Conservation (phyloP, 2,329 filamentous ascomycete species). For the Aspergillus pseudoglaucus region DNA sequence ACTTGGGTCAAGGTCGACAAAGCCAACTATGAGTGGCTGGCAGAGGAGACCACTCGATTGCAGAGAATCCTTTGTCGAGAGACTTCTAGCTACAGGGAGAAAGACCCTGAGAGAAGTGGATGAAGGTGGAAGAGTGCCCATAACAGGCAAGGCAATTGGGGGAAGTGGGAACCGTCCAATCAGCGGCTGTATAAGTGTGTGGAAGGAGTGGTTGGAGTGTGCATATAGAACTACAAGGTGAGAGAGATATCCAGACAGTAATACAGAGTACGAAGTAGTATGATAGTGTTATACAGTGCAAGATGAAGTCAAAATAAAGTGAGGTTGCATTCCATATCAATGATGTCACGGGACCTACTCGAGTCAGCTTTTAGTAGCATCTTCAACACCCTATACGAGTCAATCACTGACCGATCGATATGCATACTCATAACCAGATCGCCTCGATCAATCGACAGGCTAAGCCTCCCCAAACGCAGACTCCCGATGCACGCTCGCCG, state of each 20-base stretch:
- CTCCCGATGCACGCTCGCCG: constrained; percentile 6
- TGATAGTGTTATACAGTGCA: background rate
- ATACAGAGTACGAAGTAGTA: background rate
- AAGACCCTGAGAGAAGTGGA: too few relatives aligned
- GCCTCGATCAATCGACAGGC: background rate
- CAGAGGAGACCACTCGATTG: too few relatives aligned
- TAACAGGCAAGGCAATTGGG: too few relatives aligned
- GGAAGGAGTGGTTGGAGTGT: background rate
- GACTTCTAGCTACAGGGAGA: too few relatives aligned
- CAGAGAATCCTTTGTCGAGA: too few relatives aligned
- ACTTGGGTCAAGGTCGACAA: too few relatives aligned
- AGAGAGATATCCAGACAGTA: background rate
- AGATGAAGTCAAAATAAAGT: background rate
- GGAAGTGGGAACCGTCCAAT: background rate
- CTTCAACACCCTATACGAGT: too few relatives aligned
- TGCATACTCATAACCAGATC: too few relatives aligned
- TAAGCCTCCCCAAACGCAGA: background rate
- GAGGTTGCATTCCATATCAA: background rate
- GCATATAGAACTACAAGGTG: background rate
- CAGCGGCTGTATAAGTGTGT: background rate
- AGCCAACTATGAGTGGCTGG: too few relatives aligned
- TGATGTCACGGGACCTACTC: background rate
- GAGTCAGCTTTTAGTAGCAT: too few relatives aligned
- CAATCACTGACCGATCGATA: background rate
- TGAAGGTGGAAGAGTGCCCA: too few relatives aligned